Evolutionary conservation across 331 rosid species (phyloP).

Genomic region (Quercus lobata): DNA sequence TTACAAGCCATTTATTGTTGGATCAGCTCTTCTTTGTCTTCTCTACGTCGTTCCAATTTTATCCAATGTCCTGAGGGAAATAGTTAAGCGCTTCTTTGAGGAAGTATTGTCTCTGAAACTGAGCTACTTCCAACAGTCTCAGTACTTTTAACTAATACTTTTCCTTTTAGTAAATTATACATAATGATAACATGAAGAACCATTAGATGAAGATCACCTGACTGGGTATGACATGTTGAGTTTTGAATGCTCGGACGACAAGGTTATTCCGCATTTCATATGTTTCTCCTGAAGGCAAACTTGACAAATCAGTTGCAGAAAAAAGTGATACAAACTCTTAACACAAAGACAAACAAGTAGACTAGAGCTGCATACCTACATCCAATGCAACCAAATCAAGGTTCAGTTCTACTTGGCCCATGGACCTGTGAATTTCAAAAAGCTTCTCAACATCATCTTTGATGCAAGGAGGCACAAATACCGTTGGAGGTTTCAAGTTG

Average conservation of each 20-base stretch:
- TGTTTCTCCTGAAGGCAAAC: conserved; percentile 77
- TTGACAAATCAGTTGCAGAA: conserved; percentile 18
- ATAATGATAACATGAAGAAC: not conserved
- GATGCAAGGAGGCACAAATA: conserved; percentile 90
- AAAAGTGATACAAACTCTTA: conserved; percentile 6
- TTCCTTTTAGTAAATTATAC: not conserved
- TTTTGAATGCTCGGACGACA: conserved; percentile 87
- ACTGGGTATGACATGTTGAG: conserved; percentile 90
- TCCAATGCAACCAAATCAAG: conserved; percentile 85
- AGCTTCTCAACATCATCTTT: conserved; percentile 87
- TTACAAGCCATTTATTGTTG: not conserved
- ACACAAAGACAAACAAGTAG: conserved; percentile 15
- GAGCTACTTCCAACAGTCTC: not conserved
- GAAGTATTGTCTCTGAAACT: not conserved
- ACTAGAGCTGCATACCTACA: conserved; percentile 55
- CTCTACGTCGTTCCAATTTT: no score
- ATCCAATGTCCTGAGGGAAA: no score
- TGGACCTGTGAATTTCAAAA: conserved; percentile 69
- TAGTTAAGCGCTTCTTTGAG: not conserved
- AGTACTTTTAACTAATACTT: not conserved
- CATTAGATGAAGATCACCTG: conserved; percentile 53
- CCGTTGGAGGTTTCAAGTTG: conserved; percentile 82
- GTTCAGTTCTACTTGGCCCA: conserved; percentile 84
- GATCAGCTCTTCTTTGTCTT: not conserved
- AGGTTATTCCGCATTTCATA: conserved; percentile 84